Evolutionary conservation across 2,329 filamentous ascomycete genomes (phyloP).

Genomic region (Anthostomella pinea): DNA sequence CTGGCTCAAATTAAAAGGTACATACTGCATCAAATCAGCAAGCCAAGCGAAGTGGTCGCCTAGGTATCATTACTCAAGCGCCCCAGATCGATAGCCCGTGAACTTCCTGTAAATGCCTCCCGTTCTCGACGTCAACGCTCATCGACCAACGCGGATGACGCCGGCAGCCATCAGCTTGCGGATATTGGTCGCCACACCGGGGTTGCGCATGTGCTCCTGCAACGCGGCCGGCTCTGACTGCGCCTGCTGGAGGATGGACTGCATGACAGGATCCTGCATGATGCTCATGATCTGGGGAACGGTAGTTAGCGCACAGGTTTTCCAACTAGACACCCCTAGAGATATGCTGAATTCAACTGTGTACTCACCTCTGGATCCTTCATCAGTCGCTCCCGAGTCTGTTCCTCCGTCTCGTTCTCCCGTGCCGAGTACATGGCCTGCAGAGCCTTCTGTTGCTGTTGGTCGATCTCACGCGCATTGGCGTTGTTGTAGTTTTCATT

Average conservation of each 20-base stretch:
- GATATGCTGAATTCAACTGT: not conserved
- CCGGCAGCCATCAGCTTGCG: slow-evolving; percentile 93
- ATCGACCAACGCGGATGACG: slow-evolving; percentile 73
- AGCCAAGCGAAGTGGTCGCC: no score
- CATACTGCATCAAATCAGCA: no score
- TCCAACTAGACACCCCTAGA: not conserved
- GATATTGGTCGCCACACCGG: slow-evolving; percentile 79
- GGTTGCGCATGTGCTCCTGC: slow-evolving; percentile 96
- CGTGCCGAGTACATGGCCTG: slow-evolving; percentile 85
- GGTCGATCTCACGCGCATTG: slow-evolving; percentile 87
- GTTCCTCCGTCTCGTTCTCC: slow-evolving; percentile 92
- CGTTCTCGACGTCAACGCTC: slow-evolving; percentile 11
- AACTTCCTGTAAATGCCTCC: slow-evolving; percentile 14
- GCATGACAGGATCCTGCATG: slow-evolving; percentile 96
- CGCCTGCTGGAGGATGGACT: slow-evolving; percentile 93
- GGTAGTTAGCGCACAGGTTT: slow-evolving; percentile 25
- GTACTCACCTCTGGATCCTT: slow-evolving; percentile 80
- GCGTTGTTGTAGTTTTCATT: slow-evolving; percentile 64
- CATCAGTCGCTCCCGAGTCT: slow-evolving; percentile 88
- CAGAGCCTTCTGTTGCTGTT: slow-evolving; percentile 90
- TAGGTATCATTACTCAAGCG: no score
- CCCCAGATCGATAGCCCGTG: no score
- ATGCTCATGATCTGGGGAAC: slow-evolving; percentile 71
- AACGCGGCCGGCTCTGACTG: slow-evolving; percentile 89
- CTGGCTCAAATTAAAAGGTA: no score